Evolutionary conservation across 2,329 filamentous ascomycete genomes (phyloP).

Genomic region (Botrytis elliptica): DNA sequence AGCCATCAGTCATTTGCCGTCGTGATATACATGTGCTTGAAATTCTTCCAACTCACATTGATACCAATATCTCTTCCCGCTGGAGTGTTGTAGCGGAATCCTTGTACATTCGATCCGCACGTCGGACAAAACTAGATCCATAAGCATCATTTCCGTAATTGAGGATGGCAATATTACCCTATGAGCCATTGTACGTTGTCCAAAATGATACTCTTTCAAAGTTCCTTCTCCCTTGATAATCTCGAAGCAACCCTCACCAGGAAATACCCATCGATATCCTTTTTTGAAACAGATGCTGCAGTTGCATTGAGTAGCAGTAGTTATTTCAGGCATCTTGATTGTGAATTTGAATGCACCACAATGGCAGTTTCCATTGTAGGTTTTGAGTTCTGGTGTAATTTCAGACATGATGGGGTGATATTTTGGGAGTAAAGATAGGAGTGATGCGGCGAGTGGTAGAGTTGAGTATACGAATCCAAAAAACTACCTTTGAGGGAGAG

Average conservation of each 20-base stretch:
- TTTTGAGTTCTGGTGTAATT: constrained; percentile 24
- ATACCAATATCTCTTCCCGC: constrained; percentile 40
- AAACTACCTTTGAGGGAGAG: neutral
- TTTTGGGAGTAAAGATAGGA: neutral
- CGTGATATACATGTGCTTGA: neutral
- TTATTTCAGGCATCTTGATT: constrained; percentile 55
- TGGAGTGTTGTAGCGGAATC: constrained; percentile 35
- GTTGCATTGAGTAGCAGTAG: constrained; percentile 56
- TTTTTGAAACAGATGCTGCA: constrained; percentile 64
- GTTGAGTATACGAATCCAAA: neutral
- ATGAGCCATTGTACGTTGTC: constrained; percentile 42
- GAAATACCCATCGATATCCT: constrained; percentile 45
- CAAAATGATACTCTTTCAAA: constrained; percentile 49
- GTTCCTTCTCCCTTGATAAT: constrained; percentile 48
- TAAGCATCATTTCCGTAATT: neutral
- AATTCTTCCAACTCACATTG: constrained; percentile 42
- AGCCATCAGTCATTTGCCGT: neutral
- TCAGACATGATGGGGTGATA: neutral
- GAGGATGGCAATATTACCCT: constrained; percentile 37
- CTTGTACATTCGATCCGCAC: constrained; percentile 49
- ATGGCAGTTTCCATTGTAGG: constrained; percentile 57
- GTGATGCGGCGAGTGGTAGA: neutral
- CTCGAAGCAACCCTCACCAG: constrained; percentile 40
- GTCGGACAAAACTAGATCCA: constrained; percentile 49
- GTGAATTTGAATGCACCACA: constrained; percentile 55